Base-by-base conservation (phyloP, 306 rosid species). In the Chamaecrista fasciculata region DNA sequence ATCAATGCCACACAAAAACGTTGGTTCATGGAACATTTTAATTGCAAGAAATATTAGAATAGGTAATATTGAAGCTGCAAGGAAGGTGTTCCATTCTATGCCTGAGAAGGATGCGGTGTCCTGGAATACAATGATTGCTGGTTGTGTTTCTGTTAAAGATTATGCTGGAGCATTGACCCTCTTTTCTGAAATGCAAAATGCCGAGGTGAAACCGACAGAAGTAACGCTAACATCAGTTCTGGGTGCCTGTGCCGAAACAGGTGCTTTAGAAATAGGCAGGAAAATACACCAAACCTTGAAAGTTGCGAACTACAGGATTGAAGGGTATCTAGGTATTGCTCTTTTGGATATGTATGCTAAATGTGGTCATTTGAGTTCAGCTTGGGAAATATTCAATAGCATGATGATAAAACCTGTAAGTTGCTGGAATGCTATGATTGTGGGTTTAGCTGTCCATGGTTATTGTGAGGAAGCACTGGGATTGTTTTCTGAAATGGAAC, bases 391-490 rank as follows among this genome's bases (percentile, higher is more conserved):
- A 61, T 86, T 89, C 51, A 67, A 67, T 57, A 83, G 79, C 69
- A 67, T 85, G 84, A 79, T 65, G 73, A 81, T 86, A 76, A 89
- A 72, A 71, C 82, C 86, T 2, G 55, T 67, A 10, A 84, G 96
- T 63, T 85, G 86, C 69, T 89, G 92, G 92, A 86, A 86, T 71
- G 88, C 87, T 6, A 89, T 86, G 92, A 77, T 89, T 14, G 76
- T 85, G 62, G 96, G 96, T 33, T 75, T 86, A 62, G 92, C 92
- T 19, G 86, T 84, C 68, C 90, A 86, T 73, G 92, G 96, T 62
- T 49, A 77, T 72, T 81, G 80, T 42, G 73, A 81, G 61, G 85
- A 72, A 51, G 88, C 85, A 29, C 65, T 89, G 72, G 70, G 69
- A 34, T 73, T 84, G 55, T 89, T 84, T 71, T 29, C 78, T 11